Evolutionary conservation across 164 flowering plant genomes (phyloP).

Genomic region (Aristolochia californica): DNA sequence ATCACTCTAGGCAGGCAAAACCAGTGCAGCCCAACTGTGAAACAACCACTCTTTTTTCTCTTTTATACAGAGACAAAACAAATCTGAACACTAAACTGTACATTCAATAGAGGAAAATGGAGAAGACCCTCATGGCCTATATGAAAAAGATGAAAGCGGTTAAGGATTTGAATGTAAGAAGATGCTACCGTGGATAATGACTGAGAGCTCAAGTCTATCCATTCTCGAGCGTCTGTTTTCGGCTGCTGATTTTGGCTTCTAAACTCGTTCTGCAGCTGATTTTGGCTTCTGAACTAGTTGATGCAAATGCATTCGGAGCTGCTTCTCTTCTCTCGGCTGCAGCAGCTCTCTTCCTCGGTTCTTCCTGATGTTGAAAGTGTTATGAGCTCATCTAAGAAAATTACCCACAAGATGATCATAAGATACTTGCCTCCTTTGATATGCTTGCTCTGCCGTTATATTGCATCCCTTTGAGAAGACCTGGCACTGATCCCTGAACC

Average conservation of each 20-base stretch:
- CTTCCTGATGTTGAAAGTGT: slow-evolving; percentile 34
- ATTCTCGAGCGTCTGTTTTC: slow-evolving; percentile 63
- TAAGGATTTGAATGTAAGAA: no score
- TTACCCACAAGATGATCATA: no score
- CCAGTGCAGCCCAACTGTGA: no score
- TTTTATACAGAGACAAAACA: no score
- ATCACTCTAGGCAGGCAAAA: no score
- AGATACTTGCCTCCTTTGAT: slow-evolving; percentile 61
- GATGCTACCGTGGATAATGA: no score
- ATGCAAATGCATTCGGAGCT: slow-evolving; percentile 25
- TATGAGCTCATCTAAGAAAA: neutral
- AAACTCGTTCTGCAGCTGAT: slow-evolving; percentile 8
- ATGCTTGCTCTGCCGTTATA: slow-evolving; percentile 15
- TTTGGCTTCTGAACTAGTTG: neutral
- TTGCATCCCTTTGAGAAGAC: slow-evolving; percentile 19
- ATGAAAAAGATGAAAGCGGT: no score
- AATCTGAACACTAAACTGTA: no score
- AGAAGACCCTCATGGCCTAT: no score
- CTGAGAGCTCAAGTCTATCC: slow-evolving; percentile 16
- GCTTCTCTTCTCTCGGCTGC: slow-evolving; percentile 92
- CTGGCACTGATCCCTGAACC: slow-evolving; percentile 13
- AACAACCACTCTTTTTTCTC: no score
- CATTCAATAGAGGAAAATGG: no score
- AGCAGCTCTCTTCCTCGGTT: slow-evolving; percentile 67
- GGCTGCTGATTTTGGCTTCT: slow-evolving; percentile 13